These are phyloP conservation scores for Eucalyptus erythrocorys DNA, from an alignment of 345 rosid species.

Conservation along the genomic window DNA sequence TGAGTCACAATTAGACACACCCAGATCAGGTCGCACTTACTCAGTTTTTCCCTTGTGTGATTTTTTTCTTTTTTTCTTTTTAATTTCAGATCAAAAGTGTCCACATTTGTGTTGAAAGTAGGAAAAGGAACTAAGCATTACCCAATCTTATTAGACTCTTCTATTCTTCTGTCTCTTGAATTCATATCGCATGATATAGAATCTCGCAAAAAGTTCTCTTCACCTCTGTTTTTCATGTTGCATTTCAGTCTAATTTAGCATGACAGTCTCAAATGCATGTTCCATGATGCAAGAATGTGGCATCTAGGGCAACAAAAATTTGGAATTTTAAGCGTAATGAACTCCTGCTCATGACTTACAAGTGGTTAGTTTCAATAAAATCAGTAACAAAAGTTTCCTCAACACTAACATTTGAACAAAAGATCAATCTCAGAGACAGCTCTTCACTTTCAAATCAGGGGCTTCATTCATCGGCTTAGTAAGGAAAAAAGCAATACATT, in stretches of 20 bases:
- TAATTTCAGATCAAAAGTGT: not conserved
- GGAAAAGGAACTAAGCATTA: not conserved
- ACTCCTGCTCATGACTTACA: not conserved
- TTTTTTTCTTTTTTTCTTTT: accelerated
- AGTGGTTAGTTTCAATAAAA: not conserved
- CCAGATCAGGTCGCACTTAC: not conserved
- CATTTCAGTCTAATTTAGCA: not conserved
- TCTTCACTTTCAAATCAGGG: not conserved
- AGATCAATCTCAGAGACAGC: not conserved
- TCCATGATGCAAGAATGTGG: not conserved
- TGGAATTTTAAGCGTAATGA: not conserved
- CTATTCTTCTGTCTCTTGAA: not conserved
- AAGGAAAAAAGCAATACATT: not conserved
- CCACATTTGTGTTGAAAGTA: not conserved
- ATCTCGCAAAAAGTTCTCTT: not conserved
- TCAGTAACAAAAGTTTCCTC: not conserved
- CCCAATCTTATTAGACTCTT: not conserved
- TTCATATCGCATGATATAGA: not conserved
- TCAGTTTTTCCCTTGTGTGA: not conserved
- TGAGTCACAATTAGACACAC: not conserved
- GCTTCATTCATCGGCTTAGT: not conserved
- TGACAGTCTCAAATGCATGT: not conserved
- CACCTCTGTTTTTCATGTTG: not conserved
- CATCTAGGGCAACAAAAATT: not conserved
- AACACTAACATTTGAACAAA: not conserved